phyloP scores from a whole-genome alignment of 257 asterid genomes.

The Fraxinus pennsylvanica region DNA sequence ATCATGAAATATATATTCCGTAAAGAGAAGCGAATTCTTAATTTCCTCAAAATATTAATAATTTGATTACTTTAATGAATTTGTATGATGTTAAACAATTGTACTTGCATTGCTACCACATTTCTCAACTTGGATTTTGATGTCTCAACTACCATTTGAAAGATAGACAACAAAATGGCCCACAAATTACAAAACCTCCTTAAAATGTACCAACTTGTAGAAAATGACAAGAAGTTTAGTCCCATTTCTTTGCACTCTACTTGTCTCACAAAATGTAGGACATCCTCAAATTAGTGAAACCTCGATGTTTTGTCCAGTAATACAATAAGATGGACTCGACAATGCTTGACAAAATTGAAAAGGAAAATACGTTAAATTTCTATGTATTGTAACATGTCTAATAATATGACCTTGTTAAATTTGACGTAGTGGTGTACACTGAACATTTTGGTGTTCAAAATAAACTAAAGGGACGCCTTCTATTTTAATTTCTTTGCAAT shows the following conservation, averaged over 20 bases:
- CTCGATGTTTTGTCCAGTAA: background rate
- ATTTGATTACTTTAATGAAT: too few species aligned
- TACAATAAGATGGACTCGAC: background rate
- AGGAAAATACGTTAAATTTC: too few species aligned
- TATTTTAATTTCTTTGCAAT: too few species aligned
- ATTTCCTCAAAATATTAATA: too few species aligned
- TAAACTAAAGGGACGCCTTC: too few species aligned
- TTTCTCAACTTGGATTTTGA: constrained; percentile 46
- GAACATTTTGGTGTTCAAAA: too few species aligned
- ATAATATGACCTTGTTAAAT: too few species aligned
- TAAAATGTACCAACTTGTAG: constrained; percentile 22
- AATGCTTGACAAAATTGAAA: background rate
- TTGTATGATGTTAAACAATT: background rate
- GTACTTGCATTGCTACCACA: constrained; percentile 33
- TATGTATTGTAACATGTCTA: too few species aligned
- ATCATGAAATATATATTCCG: too few species aligned
- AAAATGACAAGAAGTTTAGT: constrained; percentile 42
- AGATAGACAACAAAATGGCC: constrained; percentile 43
- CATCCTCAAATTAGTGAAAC: constrained; percentile 25
- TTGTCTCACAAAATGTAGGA: constrained; percentile 37
- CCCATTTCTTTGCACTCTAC: constrained; percentile 1
- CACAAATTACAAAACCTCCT: constrained; percentile 31
- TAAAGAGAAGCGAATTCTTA: too few species aligned
- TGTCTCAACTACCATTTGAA: constrained; percentile 33
- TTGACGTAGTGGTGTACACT: too few species aligned